Conservation (phyloP, 2,329 filamentous ascomycete genomes). For the Phialophora chinensis region DNA sequence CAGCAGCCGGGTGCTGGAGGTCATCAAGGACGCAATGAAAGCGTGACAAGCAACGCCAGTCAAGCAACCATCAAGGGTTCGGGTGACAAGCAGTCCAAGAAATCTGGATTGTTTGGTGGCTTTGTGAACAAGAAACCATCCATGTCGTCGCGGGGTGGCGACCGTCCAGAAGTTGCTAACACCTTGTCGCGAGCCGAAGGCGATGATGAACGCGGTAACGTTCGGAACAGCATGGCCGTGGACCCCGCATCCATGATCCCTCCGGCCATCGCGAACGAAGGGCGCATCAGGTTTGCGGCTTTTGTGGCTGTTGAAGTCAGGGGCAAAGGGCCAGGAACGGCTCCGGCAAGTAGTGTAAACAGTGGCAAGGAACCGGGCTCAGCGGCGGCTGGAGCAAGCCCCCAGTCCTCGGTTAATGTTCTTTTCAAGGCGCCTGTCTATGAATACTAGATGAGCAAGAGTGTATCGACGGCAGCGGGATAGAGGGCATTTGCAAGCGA, state of each 20-base stretch:
- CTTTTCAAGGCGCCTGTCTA: constrained; percentile 77
- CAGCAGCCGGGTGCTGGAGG: constrained; percentile 13
- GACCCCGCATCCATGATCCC: constrained; percentile 26
- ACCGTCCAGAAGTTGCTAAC: constrained; percentile 40
- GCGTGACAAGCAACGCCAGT: constrained; percentile 30
- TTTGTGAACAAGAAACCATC: constrained; percentile 48
- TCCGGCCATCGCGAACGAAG: constrained; percentile 38
- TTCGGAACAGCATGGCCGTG: constrained; percentile 30
- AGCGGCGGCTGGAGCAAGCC: constrained; percentile 28
- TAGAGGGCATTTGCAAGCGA: constrained; percentile 1
- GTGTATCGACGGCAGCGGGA: neutral
- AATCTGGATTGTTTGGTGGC: constrained; percentile 49
- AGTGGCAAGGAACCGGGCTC: constrained; percentile 31
- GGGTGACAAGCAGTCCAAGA: constrained; percentile 46
- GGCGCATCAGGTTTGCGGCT: constrained; percentile 73
- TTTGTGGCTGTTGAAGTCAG: constrained; percentile 77
- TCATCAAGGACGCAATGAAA: constrained; percentile 29
- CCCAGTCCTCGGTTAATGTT: constrained; percentile 58
- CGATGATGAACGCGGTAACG: constrained; percentile 30
- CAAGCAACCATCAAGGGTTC: constrained; percentile 32
- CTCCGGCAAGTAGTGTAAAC: constrained; percentile 17
- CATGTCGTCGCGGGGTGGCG: constrained; percentile 28
- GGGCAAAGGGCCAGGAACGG: constrained; percentile 56
- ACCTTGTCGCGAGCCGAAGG: constrained; percentile 22
- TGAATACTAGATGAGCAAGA: constrained; percentile 41